phyloP scores from a whole-genome alignment of 257 asterid species.

The Ocimum tenuiflorum region DNA sequence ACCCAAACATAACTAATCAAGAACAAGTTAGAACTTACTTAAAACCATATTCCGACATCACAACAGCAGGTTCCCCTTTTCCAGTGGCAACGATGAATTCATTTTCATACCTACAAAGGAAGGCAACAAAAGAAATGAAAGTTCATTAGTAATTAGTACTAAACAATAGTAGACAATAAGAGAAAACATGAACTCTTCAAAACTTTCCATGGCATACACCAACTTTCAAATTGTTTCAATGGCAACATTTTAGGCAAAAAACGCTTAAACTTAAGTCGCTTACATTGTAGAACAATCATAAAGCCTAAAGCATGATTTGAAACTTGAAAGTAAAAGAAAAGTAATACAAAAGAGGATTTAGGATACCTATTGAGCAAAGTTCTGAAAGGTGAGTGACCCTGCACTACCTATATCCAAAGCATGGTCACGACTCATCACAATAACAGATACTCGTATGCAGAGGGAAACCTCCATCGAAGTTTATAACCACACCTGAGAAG shows the following conservation, averaged over 20 bases:
- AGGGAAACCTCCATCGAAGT: neutral
- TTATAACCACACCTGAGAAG: constrained; percentile 42
- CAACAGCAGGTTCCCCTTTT: constrained; percentile 60
- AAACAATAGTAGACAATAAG: neutral
- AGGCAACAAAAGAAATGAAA: neutral
- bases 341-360: neutral
- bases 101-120: constrained; percentile 39
- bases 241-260: neutral
- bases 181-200: neutral
- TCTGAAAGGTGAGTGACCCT: constrained; percentile 59
- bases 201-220: too few species aligned
- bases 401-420: constrained; percentile 43
- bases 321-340: neutral
- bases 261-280: neutral
- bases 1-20: neutral
- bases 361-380: constrained; percentile 46
- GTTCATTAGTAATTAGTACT: neutral
- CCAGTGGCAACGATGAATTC: constrained; percentile 59
- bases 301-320: neutral
- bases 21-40: constrained; percentile 29
- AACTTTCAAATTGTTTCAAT: neutral
- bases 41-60: constrained; percentile 60
- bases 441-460: neutral
- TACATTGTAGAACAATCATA: neutral
- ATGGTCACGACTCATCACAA: constrained; percentile 12